Base-by-base conservation (phyloP, 768 basidiomycete species). In the Trametes meyenii region DNA sequence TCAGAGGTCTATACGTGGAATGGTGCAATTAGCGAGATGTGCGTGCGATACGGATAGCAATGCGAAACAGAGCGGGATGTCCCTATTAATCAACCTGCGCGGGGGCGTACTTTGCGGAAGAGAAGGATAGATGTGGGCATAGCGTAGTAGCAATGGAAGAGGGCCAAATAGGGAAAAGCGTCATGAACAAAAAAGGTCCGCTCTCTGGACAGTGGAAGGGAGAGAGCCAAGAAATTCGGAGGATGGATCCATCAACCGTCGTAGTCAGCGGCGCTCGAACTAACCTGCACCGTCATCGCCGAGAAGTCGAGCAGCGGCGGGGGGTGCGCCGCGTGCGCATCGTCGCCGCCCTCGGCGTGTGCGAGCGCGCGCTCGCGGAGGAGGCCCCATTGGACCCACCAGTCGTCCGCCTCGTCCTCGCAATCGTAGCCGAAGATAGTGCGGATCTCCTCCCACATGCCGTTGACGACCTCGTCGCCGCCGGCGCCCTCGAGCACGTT, bases 361-460 rank as follows among this genome's bases (percentile, higher is more conserved):
- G 29, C 35, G 50, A 51, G 58, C 46, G 73, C 67, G n/a, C 64
- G 66, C 55, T 71, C 66, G 39, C 66, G 62, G 10, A 74, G 63
- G 5, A 68, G 46, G 6, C 75, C 75, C 74, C 75, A 75, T n/a
- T 70, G 58, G 16, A 75, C 68, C 73, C 74, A 76, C 75, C 75
- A 76, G 56, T 75, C 71, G 48, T 76, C 75, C 45, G 73, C 74
- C 56, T 71, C 73, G 55, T 76, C 75, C 65, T 74, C 72, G 33
- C 73, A 72, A 50, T 76, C 73, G 56, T 76, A 77, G 11, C 68
- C 70, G 49, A 73, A 76, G 29, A 73, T 55, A 46, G 71, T 68
- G 24, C 67, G 54, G 44, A 73, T 66, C 52, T 71, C 71, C 36
- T 74, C 73, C 70, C 73, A 72, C n/a, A 62, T 50, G 14, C 55